Base-by-base conservation (phyloP, 2,329 filamentous ascomycete species). In the Tolypocladium album region DNA sequence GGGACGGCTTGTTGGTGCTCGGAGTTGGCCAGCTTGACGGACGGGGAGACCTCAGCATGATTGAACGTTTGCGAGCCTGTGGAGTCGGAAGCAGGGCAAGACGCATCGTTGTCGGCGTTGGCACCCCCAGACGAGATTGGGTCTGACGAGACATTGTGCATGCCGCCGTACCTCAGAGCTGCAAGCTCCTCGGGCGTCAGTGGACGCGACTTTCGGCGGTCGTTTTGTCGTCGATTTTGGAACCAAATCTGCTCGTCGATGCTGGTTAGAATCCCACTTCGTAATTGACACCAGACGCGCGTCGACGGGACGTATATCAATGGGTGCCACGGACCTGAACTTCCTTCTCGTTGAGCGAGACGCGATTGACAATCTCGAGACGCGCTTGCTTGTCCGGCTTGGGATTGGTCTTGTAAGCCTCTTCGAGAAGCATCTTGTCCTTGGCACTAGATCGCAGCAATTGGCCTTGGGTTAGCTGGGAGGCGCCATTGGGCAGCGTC, bases 321-420 rank as follows among this genome's bases (percentile, higher is more conserved):
- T 40, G 31, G 20, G 50, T n/a, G 50, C 9, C 12, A 74, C 87
- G 74, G 78, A 96, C 93, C 86, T 97, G 93, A 43, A 97, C 91
- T 78, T 97, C 92, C 74, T 96, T 97, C 77, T 97, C 92, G 66
- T 90, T 93, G 64, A 97, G 81, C 31, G 90, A 88, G 62, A 97
- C 92, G 74, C 87, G 89, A 75, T 85, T 84, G 62, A 95, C 90
- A 64, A 97, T 92, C 61, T 88, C 87, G 55, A 90, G 82, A 76
- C 93, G 90, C 73, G 90, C 88, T 60, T 86, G 82, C 76, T 96
- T 97, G 77, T 96, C 92, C 40, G 93, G 93, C 74, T 96, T 97
- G 8, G 90, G 85, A 72, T 97, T 95, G 63, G 80, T 83, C 67
- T 84, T 82, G 71, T 96, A 97, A 61, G 93, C 91, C 42, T 88